A percentile compares a stretch with the other conserved stretches of the same genome.
Evolutionary conservation across 1,139 yeast species (phyloP).

Genomic region (Kodamaea derodonti): DNA sequence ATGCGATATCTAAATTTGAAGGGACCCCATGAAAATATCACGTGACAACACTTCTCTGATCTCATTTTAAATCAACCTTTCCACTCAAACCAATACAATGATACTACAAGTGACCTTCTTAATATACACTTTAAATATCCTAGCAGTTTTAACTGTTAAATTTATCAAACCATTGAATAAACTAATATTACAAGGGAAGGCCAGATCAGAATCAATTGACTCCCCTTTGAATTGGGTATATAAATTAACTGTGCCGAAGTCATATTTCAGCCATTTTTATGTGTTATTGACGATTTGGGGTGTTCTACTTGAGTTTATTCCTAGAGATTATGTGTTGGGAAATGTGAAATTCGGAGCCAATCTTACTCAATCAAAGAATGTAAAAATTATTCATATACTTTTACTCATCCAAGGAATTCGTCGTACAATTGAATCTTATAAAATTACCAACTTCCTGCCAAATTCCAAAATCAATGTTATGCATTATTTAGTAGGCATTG

Average conservation of each 20-base stretch:
- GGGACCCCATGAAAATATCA: no score
- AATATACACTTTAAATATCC: slow-evolving; percentile 6
- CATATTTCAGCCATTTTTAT: slow-evolving; percentile 49
- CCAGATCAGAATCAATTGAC: slow-evolving; percentile 1
- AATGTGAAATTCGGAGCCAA: neutral
- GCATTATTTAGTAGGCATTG: slow-evolving; percentile 73
- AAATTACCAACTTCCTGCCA: slow-evolving; percentile 44
- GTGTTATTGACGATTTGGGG: slow-evolving; percentile 21
- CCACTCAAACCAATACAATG: no score
- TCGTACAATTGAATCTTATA: slow-evolving; percentile 58
- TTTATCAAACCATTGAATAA: slow-evolving; percentile 9
- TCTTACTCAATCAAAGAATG: slow-evolving; percentile 1
- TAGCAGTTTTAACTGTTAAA: slow-evolving; percentile 8
- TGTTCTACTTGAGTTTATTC: slow-evolving; percentile 2
- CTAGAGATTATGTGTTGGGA: neutral
- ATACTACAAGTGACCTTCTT: slow-evolving; percentile 2
- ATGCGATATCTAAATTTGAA: no score
- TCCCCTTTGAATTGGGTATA: slow-evolving; percentile 5
- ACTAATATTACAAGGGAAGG: slow-evolving; percentile 15
- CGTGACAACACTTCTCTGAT: no score
- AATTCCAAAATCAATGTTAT: slow-evolving; percentile 63
- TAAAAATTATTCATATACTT: slow-evolving; percentile 14
- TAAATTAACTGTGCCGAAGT: slow-evolving; percentile 42
- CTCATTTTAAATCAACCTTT: no score
- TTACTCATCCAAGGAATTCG: slow-evolving; percentile 56